Percentiles rank a stretch among this genome's conserved stretches.
Evolutionary conservation across 1,284 basidiomycete species (phyloP).

Genomic region (Ustilago tritici): DNA sequence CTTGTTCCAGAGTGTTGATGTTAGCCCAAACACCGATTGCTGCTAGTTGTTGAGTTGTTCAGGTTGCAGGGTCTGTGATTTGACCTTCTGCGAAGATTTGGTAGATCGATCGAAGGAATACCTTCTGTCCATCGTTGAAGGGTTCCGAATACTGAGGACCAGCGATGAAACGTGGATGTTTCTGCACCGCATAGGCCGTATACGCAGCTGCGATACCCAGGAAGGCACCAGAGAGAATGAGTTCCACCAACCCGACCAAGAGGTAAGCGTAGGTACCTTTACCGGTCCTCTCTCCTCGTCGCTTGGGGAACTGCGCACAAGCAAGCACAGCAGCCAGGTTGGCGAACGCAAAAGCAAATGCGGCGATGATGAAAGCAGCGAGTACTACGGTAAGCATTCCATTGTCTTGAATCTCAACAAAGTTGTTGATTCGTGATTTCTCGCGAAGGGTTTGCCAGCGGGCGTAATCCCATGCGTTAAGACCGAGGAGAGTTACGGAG

Average conservation of each 20-base stretch:
- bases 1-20: slow-evolving; percentile 39
- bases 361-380: slow-evolving; percentile 44
- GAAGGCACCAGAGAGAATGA: slow-evolving; percentile 49
- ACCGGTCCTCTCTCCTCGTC: slow-evolving; percentile 55
- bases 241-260: slow-evolving; percentile 47
- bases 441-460: slow-evolving; percentile 37
- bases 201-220: slow-evolving; percentile 50
- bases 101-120: slow-evolving; percentile 45
- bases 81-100: slow-evolving; percentile 33
- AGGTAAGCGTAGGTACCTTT: slow-evolving; percentile 59
- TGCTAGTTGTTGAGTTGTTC: slow-evolving; percentile 22
- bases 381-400: slow-evolving; percentile 53
- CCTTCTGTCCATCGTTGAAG: slow-evolving; percentile 34
- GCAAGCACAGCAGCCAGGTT: slow-evolving; percentile 48
- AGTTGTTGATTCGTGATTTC: slow-evolving; percentile 33
- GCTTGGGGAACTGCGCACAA: slow-evolving; percentile 54
- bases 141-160: slow-evolving; percentile 49
- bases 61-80: slow-evolving; percentile 28
- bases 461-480: slow-evolving; percentile 47
- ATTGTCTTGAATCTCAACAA: slow-evolving; percentile 50
- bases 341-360: slow-evolving; percentile 49
- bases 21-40: slow-evolving; percentile 40
- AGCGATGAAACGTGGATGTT: slow-evolving; percentile 28
- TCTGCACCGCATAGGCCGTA: slow-evolving; percentile 51
- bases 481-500: slow-evolving; percentile 52